Conservation (phyloP, 495 filamentous ascomycete species). For the Hypoxylon fuscum region DNA sequence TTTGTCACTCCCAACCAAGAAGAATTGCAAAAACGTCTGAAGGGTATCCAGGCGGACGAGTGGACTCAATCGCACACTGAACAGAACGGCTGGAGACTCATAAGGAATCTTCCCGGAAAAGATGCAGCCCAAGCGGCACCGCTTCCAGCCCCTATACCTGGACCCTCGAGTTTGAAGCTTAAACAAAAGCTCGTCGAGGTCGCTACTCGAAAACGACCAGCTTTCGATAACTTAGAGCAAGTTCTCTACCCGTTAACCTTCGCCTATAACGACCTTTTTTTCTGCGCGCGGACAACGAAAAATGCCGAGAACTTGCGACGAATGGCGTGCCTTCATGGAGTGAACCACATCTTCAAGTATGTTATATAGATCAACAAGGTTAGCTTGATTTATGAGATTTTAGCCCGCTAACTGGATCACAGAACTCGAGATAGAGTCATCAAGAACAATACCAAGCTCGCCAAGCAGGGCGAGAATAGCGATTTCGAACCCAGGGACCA, state of each 20-base stretch:
- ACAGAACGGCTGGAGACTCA: conserved; percentile 51
- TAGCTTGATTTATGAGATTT: neutral
- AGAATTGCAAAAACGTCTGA: conserved; percentile 58
- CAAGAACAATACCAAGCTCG: conserved; percentile 85
- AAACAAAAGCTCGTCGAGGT: conserved; percentile 62
- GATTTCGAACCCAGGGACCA: conserved; percentile 88
- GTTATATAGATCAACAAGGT: conserved; percentile 5
- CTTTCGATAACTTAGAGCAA: conserved; percentile 61
- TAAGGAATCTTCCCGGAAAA: conserved; percentile 49
- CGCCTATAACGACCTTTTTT: conserved; percentile 83
- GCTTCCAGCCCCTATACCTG: conserved; percentile 42
- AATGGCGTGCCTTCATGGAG: conserved; percentile 79
- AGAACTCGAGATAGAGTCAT: conserved; percentile 88
- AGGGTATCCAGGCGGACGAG: conserved; percentile 64
- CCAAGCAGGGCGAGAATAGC: conserved; percentile 60
- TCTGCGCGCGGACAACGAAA: conserved; percentile 70
- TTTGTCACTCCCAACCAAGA: conserved; percentile 71
- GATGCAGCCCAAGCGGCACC: conserved; percentile 28
- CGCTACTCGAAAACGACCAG: conserved; percentile 44
- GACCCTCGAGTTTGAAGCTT: conserved; percentile 63
- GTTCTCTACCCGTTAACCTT: conserved; percentile 68
- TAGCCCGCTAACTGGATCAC: conserved; percentile 29
- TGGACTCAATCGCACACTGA: conserved; percentile 65
- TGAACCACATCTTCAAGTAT: conserved; percentile 91
- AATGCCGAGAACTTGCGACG: conserved; percentile 73